Conservation (phyloP, 23 red algal genomes). For the Chondrus crispus region DNA sequence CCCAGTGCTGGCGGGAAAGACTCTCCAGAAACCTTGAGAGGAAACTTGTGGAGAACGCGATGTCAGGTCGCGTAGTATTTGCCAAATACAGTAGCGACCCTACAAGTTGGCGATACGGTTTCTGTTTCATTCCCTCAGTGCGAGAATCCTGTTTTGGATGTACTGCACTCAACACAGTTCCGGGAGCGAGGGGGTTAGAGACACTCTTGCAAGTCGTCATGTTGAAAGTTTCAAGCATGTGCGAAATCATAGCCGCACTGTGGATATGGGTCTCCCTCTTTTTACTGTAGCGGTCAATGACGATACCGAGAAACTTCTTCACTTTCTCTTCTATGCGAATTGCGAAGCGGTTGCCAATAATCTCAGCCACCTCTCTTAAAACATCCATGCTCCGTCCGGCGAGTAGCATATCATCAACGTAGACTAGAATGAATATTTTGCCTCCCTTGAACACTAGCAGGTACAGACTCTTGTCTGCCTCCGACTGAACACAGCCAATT, state of each 20-base stretch:
- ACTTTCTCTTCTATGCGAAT: background rate
- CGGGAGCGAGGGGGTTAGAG: no score
- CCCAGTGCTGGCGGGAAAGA: background rate
- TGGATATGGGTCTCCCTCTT: background rate
- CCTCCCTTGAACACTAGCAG: background rate
- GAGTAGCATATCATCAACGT: slow-evolving; percentile 2
- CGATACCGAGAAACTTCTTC: background rate
- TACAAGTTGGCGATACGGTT: background rate
- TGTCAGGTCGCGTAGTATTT: background rate
- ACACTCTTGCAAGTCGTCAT: background rate
- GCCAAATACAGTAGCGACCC: background rate
- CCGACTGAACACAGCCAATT: background rate
- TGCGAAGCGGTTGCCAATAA: background rate
- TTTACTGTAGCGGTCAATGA: background rate
- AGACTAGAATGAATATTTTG: background rate
- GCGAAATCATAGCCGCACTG: background rate
- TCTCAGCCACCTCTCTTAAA: background rate
- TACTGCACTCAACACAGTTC: no score
- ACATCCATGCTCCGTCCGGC: background rate
- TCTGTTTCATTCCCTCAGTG: no score
- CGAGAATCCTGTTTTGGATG: no score
- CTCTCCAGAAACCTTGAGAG: background rate
- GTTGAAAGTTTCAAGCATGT: background rate
- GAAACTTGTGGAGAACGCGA: background rate
- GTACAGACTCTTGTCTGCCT: background rate